Evolutionary conservation across 78 protist genomes (phyloP).

Genomic region (Carpediemonas membranifera): DNA sequence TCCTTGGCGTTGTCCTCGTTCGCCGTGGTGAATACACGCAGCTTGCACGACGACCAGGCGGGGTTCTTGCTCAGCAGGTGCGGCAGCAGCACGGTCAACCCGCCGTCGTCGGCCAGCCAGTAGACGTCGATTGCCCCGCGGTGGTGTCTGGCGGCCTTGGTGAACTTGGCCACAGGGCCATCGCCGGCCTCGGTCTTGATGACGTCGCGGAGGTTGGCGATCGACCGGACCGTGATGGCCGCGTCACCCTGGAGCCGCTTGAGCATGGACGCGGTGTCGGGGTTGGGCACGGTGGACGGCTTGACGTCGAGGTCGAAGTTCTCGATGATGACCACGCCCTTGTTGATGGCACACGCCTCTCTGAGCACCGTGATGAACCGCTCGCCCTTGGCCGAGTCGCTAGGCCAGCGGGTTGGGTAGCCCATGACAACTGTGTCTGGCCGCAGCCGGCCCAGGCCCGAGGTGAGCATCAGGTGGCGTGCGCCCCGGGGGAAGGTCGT

Average conservation of each 20-base stretch:
- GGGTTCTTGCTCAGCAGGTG: slow-evolving; percentile 4
- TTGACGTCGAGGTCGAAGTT: not conserved
- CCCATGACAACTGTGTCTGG: slow-evolving; percentile 8
- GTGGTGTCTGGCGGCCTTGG: not conserved
- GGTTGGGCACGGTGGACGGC: not conserved
- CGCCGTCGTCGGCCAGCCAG: slow-evolving; percentile 33
- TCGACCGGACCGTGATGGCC: not conserved
- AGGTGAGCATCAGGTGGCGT: not conserved
- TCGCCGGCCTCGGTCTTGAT: not conserved
- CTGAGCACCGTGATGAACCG: no score
- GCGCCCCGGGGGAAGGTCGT: not conserved
- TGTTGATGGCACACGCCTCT: no score
- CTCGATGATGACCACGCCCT: no score
- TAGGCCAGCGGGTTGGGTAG: no score
- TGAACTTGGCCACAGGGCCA: not conserved
- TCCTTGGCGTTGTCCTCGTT: no score
- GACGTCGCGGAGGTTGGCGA: not conserved
- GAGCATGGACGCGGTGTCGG: not conserved
- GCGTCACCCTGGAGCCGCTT: not conserved
- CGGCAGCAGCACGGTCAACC: slow-evolving; percentile 22
- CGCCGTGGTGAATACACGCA: slow-evolving; percentile 5
- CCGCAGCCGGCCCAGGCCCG: slow-evolving; percentile 19
- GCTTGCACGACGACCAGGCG: no score
- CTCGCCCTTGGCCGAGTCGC: no score
- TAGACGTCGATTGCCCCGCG: slow-evolving; percentile 13